Conservation (phyloP, 192 early-diverging fungal genomes). For the Helicostylum pulchrum region DNA sequence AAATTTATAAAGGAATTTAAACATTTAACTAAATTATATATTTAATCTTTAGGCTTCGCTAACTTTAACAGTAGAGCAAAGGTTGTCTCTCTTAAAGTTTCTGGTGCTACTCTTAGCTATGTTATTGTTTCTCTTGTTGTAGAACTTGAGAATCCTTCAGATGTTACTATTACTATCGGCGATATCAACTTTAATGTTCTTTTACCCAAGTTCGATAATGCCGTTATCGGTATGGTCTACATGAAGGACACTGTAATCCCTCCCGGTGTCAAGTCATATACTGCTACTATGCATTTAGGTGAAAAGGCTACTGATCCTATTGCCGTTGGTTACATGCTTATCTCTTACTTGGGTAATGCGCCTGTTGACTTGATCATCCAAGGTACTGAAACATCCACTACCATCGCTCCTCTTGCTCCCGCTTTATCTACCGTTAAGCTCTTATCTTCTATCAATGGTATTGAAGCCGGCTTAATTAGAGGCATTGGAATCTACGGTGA, state of each 20-base stretch:
- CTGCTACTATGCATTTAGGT: constrained; percentile 40
- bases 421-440: constrained; percentile 43
- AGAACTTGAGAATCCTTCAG: constrained; percentile 44
- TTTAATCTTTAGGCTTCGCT: constrained; percentile 21
- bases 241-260: constrained; percentile 41
- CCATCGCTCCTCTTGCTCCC: constrained; percentile 40
- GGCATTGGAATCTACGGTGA: neutral
- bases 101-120: neutral
- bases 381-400: constrained; percentile 37
- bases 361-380: constrained; percentile 35
- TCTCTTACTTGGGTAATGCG: constrained; percentile 40
- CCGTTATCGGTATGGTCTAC: constrained; percentile 40
- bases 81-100: neutral
- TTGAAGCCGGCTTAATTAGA: constrained; percentile 40
- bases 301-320: constrained; percentile 16
- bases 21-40: neutral
- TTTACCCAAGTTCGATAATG: constrained; percentile 22
- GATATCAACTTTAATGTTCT: constrained; percentile 42
- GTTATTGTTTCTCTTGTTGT: neutral
- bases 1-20: neutral
- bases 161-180: constrained; percentile 48
- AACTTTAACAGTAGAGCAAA: constrained; percentile 30
- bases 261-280: constrained; percentile 46
- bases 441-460: constrained; percentile 41
- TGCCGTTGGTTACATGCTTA: constrained; percentile 36